phyloP scores from a whole-genome alignment of 2,329 filamentous ascomycete genomes.

The Tolypocladium ovalisporum region DNA sequence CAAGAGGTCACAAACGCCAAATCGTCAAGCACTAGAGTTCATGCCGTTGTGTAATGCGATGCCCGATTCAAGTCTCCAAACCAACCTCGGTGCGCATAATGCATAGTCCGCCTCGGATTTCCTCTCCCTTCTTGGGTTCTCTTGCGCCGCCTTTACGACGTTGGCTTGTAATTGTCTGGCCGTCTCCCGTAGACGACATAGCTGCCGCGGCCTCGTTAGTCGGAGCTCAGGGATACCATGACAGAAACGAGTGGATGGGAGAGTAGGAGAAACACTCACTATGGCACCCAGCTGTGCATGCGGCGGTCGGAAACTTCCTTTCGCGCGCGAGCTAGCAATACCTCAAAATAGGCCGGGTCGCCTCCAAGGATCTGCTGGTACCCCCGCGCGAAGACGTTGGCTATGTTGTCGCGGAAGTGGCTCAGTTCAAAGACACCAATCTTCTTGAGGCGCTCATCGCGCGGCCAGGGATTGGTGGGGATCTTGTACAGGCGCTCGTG shows the following conservation, averaged over 20 bases:
- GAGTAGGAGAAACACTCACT: constrained; percentile 8
- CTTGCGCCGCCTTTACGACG: neutral
- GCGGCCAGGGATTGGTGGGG: constrained; percentile 19
- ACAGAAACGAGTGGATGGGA: neutral
- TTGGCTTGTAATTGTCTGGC: neutral
- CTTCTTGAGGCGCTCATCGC: constrained; percentile 15
- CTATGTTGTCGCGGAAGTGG: constrained; percentile 12
- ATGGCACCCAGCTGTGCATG: constrained; percentile 14
- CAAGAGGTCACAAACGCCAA: neutral
- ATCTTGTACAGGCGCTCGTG: constrained; percentile 16
- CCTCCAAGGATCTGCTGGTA: constrained; percentile 12
- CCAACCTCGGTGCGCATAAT: neutral
- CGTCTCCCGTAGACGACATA: neutral
- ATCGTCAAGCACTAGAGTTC: neutral
- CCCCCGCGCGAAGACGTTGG: constrained; percentile 10
- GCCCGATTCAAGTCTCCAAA: neutral
- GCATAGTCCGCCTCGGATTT: neutral
- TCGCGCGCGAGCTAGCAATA: constrained; percentile 10
- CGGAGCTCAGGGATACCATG: neutral
- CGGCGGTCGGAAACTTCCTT: constrained; percentile 9
- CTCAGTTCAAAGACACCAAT: constrained; percentile 14
- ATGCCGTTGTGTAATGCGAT: neutral
- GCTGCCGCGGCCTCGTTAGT: neutral
- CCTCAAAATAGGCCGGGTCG: constrained; percentile 10
- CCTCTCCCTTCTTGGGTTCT: neutral